Evolutionary conservation across 2,329 filamentous ascomycete species (phyloP).

Genomic region (Verticillium longisporum): DNA sequence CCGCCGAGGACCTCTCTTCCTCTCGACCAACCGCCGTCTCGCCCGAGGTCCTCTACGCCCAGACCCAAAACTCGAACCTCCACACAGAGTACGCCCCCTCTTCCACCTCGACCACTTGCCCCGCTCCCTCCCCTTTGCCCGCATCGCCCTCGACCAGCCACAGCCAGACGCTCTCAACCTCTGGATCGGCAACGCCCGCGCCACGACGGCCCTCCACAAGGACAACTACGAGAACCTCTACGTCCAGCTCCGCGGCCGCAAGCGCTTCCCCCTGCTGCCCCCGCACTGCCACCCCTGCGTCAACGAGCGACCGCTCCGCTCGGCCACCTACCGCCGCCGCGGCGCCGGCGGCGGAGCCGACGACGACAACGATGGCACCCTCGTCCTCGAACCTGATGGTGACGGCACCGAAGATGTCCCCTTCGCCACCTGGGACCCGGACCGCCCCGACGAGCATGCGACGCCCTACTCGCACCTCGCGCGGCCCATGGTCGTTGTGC

Average conservation of each 20-base stretch:
- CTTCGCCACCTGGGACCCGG: constrained; percentile 71
- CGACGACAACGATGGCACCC: constrained; percentile 3
- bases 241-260: constrained; percentile 65
- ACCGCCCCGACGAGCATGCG: constrained; percentile 38
- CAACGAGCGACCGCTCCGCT: constrained; percentile 50
- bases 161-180: constrained; percentile 72
- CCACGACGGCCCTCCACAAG: constrained; percentile 67
- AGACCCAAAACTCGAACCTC: constrained; percentile 81
- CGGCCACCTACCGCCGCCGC: constrained; percentile 51
- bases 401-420: constrained; percentile 44
- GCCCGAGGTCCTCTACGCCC: constrained; percentile 60
- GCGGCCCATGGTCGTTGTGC: constrained; percentile 56
- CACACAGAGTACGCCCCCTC: constrained; percentile 63
- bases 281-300: constrained; percentile 63
- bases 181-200: constrained; percentile 71
- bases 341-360: constrained; percentile 10
- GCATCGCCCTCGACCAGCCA: constrained; percentile 56
- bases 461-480: constrained; percentile 56
- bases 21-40: constrained; percentile 6
- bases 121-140: constrained; percentile 61
- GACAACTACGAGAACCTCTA: constrained; percentile 86
- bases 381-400: constrained; percentile 20
- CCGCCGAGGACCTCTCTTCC: constrained; percentile 20
- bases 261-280: constrained; percentile 71
- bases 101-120: constrained; percentile 50